Base-by-base conservation (phyloP, 495 filamentous ascomycete species). In the Achaetomiella virescens region DNA sequence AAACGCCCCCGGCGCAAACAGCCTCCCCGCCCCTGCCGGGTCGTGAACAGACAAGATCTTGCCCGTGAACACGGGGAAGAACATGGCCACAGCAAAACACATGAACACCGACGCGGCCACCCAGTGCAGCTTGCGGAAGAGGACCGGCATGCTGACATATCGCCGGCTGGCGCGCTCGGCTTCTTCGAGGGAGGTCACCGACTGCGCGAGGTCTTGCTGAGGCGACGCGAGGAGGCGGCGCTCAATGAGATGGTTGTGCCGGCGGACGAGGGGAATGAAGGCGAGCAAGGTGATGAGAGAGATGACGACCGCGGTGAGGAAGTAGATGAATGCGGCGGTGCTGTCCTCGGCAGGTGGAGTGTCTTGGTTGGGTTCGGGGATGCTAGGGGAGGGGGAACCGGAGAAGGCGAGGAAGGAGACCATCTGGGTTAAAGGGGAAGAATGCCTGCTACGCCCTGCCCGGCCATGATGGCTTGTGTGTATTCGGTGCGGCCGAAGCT, bases 391-490 rank as follows among this genome's bases (percentile, higher is more conserved):
- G 6, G 58, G 29, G 0, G 41, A 8, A 15, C 50, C 33, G 9
- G 62, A 21, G 12, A 91, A 80, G 0, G 83, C 80, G 29, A 97
- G 75, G 27, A 92, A 89, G 2, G 90, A 87, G 37, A 88, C 63
- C 59, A 97, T 93, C 63, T 89, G 92, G 0, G 87, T 88, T 53
- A 96, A 79, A 40, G 87, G 88, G 93, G 95, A 14, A 97, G 77
- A 4, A 99, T 91, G 31, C 93, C 93, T 1, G 93, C 91, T 7
- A 97, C 76, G 15, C 84, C 95, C 68, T 99, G 93, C 9, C 93
- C 93, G 22, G 84, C 84, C 95, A 99, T 97, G 68, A 97, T 91
- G 18, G 86, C 93, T 69, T 97, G 91, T 47, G 88, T 96, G 72
- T 96, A 97, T 61, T 90, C 84, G 15, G 86, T 81, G 48, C 86